phyloP scores from a whole-genome alignment of 2,329 filamentous ascomycete genomes.

The Hypoxylon sp. region DNA sequence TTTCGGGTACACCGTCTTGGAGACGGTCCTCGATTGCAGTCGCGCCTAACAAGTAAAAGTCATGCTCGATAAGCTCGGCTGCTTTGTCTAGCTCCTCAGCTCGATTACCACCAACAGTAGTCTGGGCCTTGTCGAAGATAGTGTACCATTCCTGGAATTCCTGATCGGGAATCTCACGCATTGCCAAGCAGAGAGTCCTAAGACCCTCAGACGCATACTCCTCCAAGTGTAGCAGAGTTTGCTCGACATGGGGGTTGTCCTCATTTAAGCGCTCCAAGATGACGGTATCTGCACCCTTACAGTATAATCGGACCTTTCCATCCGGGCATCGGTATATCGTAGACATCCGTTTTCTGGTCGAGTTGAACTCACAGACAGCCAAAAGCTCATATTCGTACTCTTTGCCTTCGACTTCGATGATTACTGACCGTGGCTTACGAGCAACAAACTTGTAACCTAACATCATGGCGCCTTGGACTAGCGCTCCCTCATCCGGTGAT shows the following conservation, averaged over 20 bases:
- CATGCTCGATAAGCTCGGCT: slow-evolving; percentile 92
- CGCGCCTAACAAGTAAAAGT: slow-evolving; percentile 90
- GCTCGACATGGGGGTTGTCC: slow-evolving; percentile 87
- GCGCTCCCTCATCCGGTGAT: slow-evolving; percentile 95
- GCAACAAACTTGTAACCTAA: slow-evolving; percentile 93
- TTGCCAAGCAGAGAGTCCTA: slow-evolving; percentile 91
- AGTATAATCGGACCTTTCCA: slow-evolving; percentile 93
- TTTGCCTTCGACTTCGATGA: slow-evolving; percentile 80
- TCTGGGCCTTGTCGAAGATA: slow-evolving; percentile 88
- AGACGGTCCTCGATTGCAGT: slow-evolving; percentile 97
- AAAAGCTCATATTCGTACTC: slow-evolving; percentile 88
- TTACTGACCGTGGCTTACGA: slow-evolving; percentile 88
- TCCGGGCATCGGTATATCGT: slow-evolving; percentile 97
- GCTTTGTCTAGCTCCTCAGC: slow-evolving; percentile 97
- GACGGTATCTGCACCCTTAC: slow-evolving; percentile 97
- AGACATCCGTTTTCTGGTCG: slow-evolving; percentile 96
- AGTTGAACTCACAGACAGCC: slow-evolving; percentile 99
- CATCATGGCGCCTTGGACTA: slow-evolving; percentile 88
- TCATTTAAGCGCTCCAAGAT: slow-evolving; percentile 90
- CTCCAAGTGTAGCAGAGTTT: slow-evolving; percentile 94
- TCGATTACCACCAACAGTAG: slow-evolving; percentile 91
- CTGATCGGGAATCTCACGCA: slow-evolving; percentile 90
- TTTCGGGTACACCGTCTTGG: slow-evolving; percentile 97
- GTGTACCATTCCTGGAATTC: slow-evolving; percentile 90
- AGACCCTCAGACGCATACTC: slow-evolving; percentile 98